Evolutionary conservation across 306 rosid species (phyloP), one percentile per base, ranked within the genome.

Genomic region (Quercus agrifolia): DNA sequence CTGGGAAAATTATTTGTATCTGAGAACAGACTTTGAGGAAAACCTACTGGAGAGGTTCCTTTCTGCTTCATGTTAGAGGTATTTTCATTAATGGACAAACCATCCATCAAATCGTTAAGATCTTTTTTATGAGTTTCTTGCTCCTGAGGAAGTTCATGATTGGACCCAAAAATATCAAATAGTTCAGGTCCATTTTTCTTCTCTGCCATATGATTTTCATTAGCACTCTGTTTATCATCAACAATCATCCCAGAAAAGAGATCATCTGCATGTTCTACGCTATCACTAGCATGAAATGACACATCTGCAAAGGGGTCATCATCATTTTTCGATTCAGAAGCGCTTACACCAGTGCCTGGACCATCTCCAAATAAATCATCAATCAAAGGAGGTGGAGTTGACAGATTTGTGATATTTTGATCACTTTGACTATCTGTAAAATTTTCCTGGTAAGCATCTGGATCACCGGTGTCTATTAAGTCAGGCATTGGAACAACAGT

Each of bases 291-390:
- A 77, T 90, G 98, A 78, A 96, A 96, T 6, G 90, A 88, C n/a
- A 96, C 98, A 89, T 91, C 99, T 17, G 94, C 93, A 56, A 96
- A 96, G 70, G 98, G 99, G 75, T 95, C 99, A 25, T 91, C 98
- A 6, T 89, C 93, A 68, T 77, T 90, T 79, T 86, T 89, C 20
- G 55, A 83, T 74, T 89, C 93, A 59, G 77, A 81, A 67, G 84
- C 76, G 83, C 86, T 79, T 62, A 66, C 77, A 52, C 69, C 79
- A 69, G 88, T 83, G 75, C 74, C 81, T 23, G 84, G 61, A 85
- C 82, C 84, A 82, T 85, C 98, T 67, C 98, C 98, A 86, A 96
- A 90, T 83, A 96, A 81, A 88, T 93, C 97, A 74, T 96, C 99
- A 77, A 91, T 91, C 30, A 91, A 80, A 68, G 89, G 92, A 44